Base-by-base conservation (phyloP, 179 eudicot species). In the Patellifolia procumbens region DNA sequence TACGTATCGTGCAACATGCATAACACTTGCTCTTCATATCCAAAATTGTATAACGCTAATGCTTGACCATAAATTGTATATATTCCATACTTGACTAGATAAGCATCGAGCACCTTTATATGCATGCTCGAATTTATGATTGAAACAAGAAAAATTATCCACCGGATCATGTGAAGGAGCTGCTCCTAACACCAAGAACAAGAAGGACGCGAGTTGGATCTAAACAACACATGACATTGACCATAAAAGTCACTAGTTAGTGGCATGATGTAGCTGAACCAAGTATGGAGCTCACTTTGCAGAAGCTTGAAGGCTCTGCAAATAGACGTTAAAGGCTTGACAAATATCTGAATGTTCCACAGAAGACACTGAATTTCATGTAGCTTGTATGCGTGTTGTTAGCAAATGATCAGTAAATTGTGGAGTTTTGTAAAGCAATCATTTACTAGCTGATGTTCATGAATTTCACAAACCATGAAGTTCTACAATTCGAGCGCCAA, bases 181-280 rank as follows among this genome's bases (percentile, higher is more conserved):
- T 5, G 13, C 61, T 34, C 58, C 51, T 61, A 63, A 61, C n/a
- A 53, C 12, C 10, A 34, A 7, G 19, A 29, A 15, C 19, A 58
- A 32, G 61, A 34, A 60, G 69, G 53, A 70, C 20, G 20, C 48
- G 1, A 64, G 59, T 55, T 10, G 8, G 11, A 64, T 51, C 17
- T 34, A 49, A 19, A 51, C 35, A 24, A 32, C 3, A 13, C 17
- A 37, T 37, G 17, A 4, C 11, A 19, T 15, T 2, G 6, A 28
- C 12, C 49, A 22, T 42, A 45, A 24, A 2, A 39, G 66, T 31
- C 16, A 12, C 59, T 32, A 55, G 45, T 63, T 49, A 29, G 59
- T 61, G 26, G 39, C 35, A 46, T 74, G 45, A 61, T 34, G 59
- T 29, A 29, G 77, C 60, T 62, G 20, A 28, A 61, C 29, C 42